phyloP scores from a whole-genome alignment of 2,329 filamentous ascomycete species.

The Fonsecaea pedrosoi region DNA sequence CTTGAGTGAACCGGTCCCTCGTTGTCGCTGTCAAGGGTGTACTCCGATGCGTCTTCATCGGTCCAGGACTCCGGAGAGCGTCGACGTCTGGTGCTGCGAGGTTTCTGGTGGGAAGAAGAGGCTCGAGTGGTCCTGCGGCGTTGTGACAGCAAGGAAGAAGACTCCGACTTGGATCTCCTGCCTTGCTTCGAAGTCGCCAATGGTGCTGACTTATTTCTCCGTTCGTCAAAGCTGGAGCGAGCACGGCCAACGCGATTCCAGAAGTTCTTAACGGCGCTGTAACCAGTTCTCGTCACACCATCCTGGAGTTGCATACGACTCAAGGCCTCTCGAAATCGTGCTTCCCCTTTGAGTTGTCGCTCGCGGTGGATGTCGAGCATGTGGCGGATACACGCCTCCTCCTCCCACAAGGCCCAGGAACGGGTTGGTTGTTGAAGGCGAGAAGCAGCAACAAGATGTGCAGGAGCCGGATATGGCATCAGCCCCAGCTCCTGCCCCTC shows the following conservation, averaged over 20 bases:
- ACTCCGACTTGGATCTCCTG: slow-evolving; percentile 6
- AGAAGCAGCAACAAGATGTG: slow-evolving; percentile 25
- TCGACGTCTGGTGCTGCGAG: neutral
- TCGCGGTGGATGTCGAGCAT: slow-evolving; percentile 35
- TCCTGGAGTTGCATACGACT: slow-evolving; percentile 28
- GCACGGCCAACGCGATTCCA: slow-evolving; percentile 38
- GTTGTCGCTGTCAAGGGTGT: slow-evolving; percentile 7
- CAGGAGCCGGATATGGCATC: slow-evolving; percentile 34
- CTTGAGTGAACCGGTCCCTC: slow-evolving; percentile 7
- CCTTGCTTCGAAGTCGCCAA: slow-evolving; percentile 33
- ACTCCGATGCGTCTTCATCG: slow-evolving; percentile 18
- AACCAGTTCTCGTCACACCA: slow-evolving; percentile 16
- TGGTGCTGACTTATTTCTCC: slow-evolving; percentile 33
- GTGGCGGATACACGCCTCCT: slow-evolving; percentile 36
- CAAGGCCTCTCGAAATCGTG: slow-evolving; percentile 33
- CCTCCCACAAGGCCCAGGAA: slow-evolving; percentile 33
- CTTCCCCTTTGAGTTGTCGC: slow-evolving; percentile 29
- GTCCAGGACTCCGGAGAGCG: slow-evolving; percentile 13
- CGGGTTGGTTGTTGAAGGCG: slow-evolving; percentile 11
- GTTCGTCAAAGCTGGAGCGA: slow-evolving; percentile 35
- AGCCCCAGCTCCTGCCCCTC: neutral
- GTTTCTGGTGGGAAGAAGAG: neutral
- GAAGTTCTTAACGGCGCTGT: slow-evolving; percentile 37
- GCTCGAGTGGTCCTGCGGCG: neutral
- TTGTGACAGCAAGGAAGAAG: neutral